Base-by-base conservation (phyloP, 352 stramenopile genomes). In the Phytophthora megakarya region DNA sequence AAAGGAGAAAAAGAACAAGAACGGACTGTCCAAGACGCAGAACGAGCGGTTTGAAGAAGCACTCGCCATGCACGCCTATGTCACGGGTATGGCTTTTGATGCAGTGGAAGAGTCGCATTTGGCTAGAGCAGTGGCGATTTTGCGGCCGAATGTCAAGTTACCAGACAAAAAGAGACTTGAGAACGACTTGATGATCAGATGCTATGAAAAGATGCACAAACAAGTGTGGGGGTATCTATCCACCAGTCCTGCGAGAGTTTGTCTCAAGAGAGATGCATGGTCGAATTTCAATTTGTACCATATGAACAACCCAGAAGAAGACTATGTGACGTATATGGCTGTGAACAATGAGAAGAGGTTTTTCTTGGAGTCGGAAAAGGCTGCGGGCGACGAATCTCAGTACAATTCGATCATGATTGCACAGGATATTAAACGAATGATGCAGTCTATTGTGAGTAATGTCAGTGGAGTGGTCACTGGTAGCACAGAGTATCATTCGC, bases 161-260 rank as follows among this genome's bases (percentile, higher is more conserved):
- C 83, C 80, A 3, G 81, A 91, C 26, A 89, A 88, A 51, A 92
- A 94, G 60, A 73, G 75, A 22, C 65, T 94, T 4, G 80, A 90
- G 39, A 65, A 44, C 12, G 81, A 91, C 15, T 51, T 94, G 42
- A 63, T 92, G 55, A 52, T 72, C 8, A 80, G 83, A 13, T 94
- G 85, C 61, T 92, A 88, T 60, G 85, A 94, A 54, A 94, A 92
- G 33, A 89, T 92, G 78, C 75, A 92, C 76, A 94, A 90, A 43
- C 83, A 89, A 49, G 85, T 94, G 61, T 94, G 85, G 83, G 74
- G 72, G 13, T 89, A 88, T 48, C 45, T 94, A 9, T 90, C 80
- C 0, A 66, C 80, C n/a, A 89, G 70, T 58, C 59, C 33, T 25
- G 78, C 75, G 12, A 71, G 81, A 1, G 80, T 92, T 38, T 94